Percentiles rank a stretch among this genome's conserved stretches.
These are phyloP conservation scores for Papiliotrema nemorosa DNA, from an alignment of 1,284 basidiomycete genomes.

Conservation along the genomic window DNA sequence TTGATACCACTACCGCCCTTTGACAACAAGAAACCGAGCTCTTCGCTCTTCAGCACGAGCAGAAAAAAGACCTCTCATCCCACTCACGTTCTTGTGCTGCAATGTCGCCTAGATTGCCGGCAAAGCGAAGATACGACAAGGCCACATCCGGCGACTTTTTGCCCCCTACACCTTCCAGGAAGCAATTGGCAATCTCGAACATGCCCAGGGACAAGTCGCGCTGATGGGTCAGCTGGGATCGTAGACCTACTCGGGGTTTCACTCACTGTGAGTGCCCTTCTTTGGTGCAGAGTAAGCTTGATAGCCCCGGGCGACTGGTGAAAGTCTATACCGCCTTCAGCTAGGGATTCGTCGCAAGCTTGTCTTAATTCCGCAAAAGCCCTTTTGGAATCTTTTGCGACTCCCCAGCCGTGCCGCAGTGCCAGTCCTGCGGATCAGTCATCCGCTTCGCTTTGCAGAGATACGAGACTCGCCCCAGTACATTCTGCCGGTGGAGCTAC, in stretches of 20 bases:
- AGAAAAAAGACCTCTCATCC: not conserved
- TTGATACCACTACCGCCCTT: slow-evolving; percentile 44
- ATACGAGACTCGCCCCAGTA: slow-evolving; percentile 37
- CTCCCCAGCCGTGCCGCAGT: slow-evolving; percentile 44
- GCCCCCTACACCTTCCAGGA: slow-evolving; percentile 44
- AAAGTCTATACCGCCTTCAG: slow-evolving; percentile 28
- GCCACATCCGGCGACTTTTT: slow-evolving; percentile 42
- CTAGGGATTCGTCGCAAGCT: slow-evolving; percentile 39
- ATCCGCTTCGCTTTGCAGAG: not conserved
- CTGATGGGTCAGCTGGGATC: slow-evolving; percentile 13
- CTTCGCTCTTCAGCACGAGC: slow-evolving; percentile 18
- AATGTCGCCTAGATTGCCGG: slow-evolving; percentile 43
- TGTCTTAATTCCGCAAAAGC: slow-evolving; percentile 39
- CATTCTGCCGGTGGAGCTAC: slow-evolving; percentile 43
- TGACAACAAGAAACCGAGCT: slow-evolving; percentile 44
- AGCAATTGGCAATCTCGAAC: slow-evolving; percentile 46
- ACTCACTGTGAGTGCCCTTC: slow-evolving; percentile 35
- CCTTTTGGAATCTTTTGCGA: slow-evolving; percentile 39
- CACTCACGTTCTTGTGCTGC: slow-evolving; percentile 47
- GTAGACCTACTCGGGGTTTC: not conserved
- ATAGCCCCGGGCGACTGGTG: slow-evolving; percentile 24
- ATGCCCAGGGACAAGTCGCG: slow-evolving; percentile 41
- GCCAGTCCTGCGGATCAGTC: slow-evolving; percentile 32
- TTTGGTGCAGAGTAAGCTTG: slow-evolving; percentile 28
- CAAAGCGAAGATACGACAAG: slow-evolving; percentile 42